Conservation (phyloP, 768 basidiomycete genomes). For the Gymnopilus junonius region DNA sequence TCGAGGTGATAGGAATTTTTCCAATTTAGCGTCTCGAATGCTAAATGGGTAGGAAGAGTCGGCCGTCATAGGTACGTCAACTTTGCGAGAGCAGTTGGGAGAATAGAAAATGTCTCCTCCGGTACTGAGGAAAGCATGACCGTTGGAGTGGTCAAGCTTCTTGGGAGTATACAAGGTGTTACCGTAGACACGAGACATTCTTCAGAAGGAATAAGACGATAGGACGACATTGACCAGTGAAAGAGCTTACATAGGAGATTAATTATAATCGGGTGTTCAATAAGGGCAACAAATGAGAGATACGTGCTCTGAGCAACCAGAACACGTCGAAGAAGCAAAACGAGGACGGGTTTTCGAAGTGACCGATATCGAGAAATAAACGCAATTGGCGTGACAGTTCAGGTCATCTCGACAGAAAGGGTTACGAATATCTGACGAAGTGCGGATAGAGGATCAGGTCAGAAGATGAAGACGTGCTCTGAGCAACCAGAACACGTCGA, state of each 20-base stretch:
- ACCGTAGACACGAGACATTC: neutral
- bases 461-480: neutral
- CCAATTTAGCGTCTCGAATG: neutral
- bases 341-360: no score
- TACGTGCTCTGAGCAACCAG: neutral
- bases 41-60: neutral
- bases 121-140: constrained; percentile 1
- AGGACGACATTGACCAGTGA: neutral
- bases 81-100: neutral
- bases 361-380: no score
- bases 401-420: no score
- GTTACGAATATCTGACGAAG: no score
- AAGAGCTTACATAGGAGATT: neutral
- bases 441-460: no score
- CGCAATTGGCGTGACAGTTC: no score
- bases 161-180: neutral
- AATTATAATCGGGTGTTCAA: neutral
- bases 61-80: neutral
- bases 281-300: no score
- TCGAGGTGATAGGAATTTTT: constrained; percentile 1
- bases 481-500: neutral
- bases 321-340: neutral
- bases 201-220: neutral
- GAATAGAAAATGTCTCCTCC: constrained; percentile 1
- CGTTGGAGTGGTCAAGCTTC: neutral